These are phyloP conservation scores for Cyberlindnera sargentensis DNA, from an alignment of 805 yeast species.

Conservation along the genomic window DNA sequence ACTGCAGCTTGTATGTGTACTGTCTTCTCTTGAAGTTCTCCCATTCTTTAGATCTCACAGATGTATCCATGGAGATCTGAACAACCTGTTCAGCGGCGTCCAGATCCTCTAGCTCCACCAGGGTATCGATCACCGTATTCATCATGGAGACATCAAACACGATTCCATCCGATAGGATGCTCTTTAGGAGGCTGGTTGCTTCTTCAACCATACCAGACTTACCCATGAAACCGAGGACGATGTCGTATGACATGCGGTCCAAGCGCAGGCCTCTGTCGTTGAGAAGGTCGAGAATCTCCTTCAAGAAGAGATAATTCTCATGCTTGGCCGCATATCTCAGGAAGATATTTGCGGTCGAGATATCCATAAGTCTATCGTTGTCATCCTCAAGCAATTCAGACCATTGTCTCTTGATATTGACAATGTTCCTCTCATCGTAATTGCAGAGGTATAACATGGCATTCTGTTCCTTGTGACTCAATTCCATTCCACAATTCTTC, in stretches of 20 bases:
- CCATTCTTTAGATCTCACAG: background rate
- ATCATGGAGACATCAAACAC: slow-evolving; percentile 8
- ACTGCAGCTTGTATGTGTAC: slow-evolving; percentile 3
- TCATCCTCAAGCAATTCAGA: background rate
- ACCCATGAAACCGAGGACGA: slow-evolving; percentile 16
- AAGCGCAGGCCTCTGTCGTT: slow-evolving; percentile 11
- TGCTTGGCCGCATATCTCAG: slow-evolving; percentile 20
- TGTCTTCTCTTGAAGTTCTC: slow-evolving; percentile 3
- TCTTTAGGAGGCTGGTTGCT: background rate
- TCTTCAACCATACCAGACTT: slow-evolving; percentile 1
- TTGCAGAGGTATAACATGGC: slow-evolving; percentile 16
- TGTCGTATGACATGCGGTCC: slow-evolving; percentile 26
- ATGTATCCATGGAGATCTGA: background rate
- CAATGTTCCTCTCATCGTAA: slow-evolving; percentile 6
- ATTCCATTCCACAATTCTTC: slow-evolving; percentile 22
- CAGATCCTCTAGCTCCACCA: slow-evolving; percentile 6
- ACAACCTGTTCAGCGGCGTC: slow-evolving; percentile 5
- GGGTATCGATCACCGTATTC: slow-evolving; percentile 2
- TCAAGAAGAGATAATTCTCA: slow-evolving; percentile 10
- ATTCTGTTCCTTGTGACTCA: slow-evolving; percentile 25
- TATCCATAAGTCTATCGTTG: slow-evolving; percentile 3
- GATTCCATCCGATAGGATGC: slow-evolving; percentile 4
- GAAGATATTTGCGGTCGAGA: slow-evolving; percentile 23
- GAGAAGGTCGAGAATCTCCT: slow-evolving; percentile 16
- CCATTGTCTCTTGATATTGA: slow-evolving; percentile 6